phyloP scores from a whole-genome alignment of 2,329 filamentous ascomycete species.

The Epichloe elymi region DNA sequence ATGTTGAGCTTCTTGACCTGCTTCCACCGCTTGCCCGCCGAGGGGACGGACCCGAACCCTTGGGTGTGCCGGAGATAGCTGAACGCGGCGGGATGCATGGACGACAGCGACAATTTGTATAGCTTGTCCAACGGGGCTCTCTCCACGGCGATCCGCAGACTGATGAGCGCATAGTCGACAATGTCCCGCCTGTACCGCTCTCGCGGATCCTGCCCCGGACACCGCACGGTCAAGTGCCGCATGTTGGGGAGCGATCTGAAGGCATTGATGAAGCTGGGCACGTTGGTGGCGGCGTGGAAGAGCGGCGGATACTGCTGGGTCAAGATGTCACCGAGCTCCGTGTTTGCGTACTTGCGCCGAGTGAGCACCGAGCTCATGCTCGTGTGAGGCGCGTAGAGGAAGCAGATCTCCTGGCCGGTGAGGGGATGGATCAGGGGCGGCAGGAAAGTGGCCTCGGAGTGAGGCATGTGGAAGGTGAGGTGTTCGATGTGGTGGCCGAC shows the following conservation, averaged over 20 bases:
- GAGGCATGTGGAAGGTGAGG: conserved; percentile 64
- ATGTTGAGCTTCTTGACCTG: conserved; percentile 66
- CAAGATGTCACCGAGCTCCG: conserved; percentile 66
- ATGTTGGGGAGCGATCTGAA: conserved; percentile 57
- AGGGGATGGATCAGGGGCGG: conserved; percentile 70
- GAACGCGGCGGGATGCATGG: conserved; percentile 63
- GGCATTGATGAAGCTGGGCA: conserved; percentile 68
- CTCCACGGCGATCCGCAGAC: conserved; percentile 71
- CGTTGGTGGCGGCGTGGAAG: conserved; percentile 81
- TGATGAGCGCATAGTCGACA: conserved; percentile 83
- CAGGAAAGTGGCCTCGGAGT: conserved; percentile 66
- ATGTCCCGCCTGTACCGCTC: conserved; percentile 63
- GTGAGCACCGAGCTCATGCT: conserved; percentile 47
- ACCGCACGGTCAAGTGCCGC: conserved; percentile 61
- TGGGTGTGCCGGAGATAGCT: conserved; percentile 63
- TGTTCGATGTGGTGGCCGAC: conserved; percentile 70
- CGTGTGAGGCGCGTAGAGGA: conserved; percentile 68
- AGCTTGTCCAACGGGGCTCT: conserved; percentile 53
- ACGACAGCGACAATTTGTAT: conserved; percentile 55
- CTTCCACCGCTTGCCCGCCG: conserved; percentile 58
- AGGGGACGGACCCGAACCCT: conserved; percentile 62
- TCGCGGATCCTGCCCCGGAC: conserved; percentile 55
- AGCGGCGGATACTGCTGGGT: conserved; percentile 79
- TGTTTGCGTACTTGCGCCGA: conserved; percentile 66
- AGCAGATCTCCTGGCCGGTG: conserved; percentile 65